phyloP scores from a whole-genome alignment of 768 basidiomycete species.

The Boletus coccyginus region DNA sequence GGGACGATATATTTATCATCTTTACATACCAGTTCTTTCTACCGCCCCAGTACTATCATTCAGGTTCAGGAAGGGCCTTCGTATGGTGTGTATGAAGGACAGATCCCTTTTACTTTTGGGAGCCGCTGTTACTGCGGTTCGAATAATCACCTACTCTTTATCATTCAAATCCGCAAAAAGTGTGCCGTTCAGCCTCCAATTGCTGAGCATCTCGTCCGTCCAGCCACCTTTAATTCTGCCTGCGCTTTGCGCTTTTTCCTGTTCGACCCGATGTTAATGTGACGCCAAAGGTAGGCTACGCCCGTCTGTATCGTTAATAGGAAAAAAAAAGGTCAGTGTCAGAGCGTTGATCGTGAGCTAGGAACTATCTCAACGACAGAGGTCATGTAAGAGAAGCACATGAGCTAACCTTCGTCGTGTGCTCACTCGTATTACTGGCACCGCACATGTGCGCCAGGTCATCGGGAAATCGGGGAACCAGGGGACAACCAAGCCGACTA shows the following conservation, averaged over 20 bases:
- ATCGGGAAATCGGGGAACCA: conserved; percentile 42
- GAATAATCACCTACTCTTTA: conserved; percentile 16
- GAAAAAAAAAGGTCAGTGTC: conserved; percentile 18
- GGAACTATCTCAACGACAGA: neutral
- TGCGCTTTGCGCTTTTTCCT: conserved; percentile 13
- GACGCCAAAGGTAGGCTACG: conserved; percentile 18
- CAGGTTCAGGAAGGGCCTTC: neutral
- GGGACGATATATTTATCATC: conserved; percentile 28
- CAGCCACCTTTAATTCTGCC: conserved; percentile 9
- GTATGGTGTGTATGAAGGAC: conserved; percentile 36
- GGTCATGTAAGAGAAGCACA: neutral
- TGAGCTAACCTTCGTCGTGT: conserved; percentile 27
- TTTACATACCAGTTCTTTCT: conserved; percentile 16
- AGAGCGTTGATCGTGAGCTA: conserved; percentile 21
- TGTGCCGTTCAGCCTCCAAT: conserved; percentile 21
- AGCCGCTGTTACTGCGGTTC: neutral
- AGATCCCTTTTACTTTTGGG: conserved; percentile 24
- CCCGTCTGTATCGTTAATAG: conserved; percentile 23
- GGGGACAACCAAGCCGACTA: conserved; percentile 33
- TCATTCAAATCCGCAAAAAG: conserved; percentile 31
- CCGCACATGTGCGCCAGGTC: conserved; percentile 32
- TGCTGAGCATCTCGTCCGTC: too few relatives aligned
- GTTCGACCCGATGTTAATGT: conserved; percentile 25
- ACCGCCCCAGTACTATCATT: neutral
- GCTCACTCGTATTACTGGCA: conserved; percentile 24